Conservation (phyloP, 2,329 filamentous ascomycete species). For the Fusarium scirpi region DNA sequence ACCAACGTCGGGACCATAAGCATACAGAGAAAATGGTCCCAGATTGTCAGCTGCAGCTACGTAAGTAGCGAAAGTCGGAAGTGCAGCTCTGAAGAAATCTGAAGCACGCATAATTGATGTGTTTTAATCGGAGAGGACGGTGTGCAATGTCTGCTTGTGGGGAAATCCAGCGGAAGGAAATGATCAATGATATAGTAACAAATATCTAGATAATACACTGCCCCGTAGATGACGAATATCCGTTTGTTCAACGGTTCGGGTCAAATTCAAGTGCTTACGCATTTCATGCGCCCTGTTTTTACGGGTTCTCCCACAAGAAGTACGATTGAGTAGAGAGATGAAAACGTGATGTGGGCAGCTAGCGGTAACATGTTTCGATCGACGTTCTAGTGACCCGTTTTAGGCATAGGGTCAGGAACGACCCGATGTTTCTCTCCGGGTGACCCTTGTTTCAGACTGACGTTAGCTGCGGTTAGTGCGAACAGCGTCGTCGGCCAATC, state of each 20-base stretch:
- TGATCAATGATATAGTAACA: background rate
- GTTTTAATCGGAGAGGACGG: background rate
- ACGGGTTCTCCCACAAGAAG: background rate
- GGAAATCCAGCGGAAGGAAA: background rate
- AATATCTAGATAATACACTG: background rate
- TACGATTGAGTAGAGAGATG: background rate
- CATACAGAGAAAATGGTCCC: background rate
- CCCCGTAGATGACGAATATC: background rate
- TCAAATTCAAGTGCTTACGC: constrained; percentile 1
- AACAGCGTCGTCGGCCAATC: background rate
- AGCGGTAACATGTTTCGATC: background rate
- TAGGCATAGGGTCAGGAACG: background rate
- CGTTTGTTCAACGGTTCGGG: background rate
- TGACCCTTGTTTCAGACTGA: background rate
- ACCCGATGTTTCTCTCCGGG: background rate
- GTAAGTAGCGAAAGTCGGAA: background rate
- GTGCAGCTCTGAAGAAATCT: background rate
- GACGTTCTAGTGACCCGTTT: background rate
- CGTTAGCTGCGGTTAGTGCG: background rate
- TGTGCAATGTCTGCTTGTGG: background rate
- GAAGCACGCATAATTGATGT: background rate
- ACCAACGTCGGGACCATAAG: constrained; percentile 9
- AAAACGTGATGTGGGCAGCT: constrained; percentile 7
- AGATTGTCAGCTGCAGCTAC: background rate
- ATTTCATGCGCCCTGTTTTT: background rate